Conservation (phyloP, 1,284 basidiomycete species). For the Mycosarcoma mackinlayi region DNA sequence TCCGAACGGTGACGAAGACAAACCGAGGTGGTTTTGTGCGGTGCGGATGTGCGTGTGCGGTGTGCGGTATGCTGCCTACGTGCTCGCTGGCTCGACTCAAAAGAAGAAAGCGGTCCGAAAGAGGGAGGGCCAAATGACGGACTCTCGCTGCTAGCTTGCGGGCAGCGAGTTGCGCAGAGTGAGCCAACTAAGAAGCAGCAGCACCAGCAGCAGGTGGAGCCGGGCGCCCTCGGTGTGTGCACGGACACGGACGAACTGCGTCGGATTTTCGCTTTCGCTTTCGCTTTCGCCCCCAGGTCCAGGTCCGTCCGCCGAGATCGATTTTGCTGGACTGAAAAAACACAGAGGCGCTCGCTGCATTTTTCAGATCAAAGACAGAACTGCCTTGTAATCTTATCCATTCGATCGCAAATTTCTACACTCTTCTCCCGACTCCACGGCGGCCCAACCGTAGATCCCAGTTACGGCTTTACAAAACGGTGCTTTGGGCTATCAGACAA, state of each 20-base stretch:
- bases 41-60: not conserved
- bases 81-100: not conserved
- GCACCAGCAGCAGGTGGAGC: too few species aligned
- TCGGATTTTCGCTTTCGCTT: not conserved
- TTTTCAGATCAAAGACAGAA: too few species aligned
- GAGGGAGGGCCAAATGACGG: not conserved
- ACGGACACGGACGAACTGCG: conserved; percentile 4
- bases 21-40: conserved; percentile 9
- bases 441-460: not conserved
- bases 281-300: too few species aligned
- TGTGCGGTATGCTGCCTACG: conserved; percentile 1
- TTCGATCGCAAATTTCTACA: conserved; percentile 10
- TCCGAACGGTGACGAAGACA: conserved; percentile 11
- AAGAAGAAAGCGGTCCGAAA: conserved; percentile 36
- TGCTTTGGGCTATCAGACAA: too few species aligned
- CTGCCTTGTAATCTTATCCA: conserved; percentile 4
- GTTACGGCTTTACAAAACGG: not conserved
- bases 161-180: too few species aligned
- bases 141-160: too few species aligned
- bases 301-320: conserved; percentile 22
- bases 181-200: too few species aligned
- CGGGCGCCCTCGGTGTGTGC: too few species aligned
- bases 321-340: conserved; percentile 12
- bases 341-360: too few species aligned
- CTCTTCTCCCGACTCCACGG: not conserved